These are phyloP conservation scores for Ustilago trichophora DNA, from an alignment of 1,284 basidiomycete species.

Conservation along the genomic window DNA sequence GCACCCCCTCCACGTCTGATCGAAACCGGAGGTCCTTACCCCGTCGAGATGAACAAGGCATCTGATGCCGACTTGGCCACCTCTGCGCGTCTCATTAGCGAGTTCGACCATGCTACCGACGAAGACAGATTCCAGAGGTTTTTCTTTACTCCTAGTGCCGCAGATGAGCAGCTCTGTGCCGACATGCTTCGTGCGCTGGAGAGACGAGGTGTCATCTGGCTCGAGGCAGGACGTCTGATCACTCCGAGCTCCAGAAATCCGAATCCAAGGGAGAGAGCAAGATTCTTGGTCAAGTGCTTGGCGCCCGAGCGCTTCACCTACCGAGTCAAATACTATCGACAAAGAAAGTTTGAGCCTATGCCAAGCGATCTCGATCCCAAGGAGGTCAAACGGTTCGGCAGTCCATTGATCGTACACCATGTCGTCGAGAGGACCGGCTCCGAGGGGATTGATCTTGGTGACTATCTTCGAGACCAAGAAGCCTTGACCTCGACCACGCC, in stretches of 20 bases:
- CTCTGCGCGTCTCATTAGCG: slow-evolving; percentile 17
- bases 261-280: slow-evolving; percentile 12
- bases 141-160: slow-evolving; percentile 9
- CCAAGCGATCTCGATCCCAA: slow-evolving; percentile 21
- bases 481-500: background rate
- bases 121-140: slow-evolving; percentile 26
- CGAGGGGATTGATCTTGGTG: slow-evolving; percentile 26
- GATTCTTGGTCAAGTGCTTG: slow-evolving; percentile 42
- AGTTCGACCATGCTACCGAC: slow-evolving; percentile 22
- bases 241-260: slow-evolving; percentile 36
- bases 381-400: slow-evolving; percentile 30
- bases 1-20: slow-evolving; percentile 32
- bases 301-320: slow-evolving; percentile 33
- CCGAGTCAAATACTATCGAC: slow-evolving; percentile 32
- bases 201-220: slow-evolving; percentile 34
- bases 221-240: slow-evolving; percentile 33
- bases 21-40: slow-evolving; percentile 36
- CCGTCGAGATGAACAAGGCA: slow-evolving; percentile 41
- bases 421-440: slow-evolving; percentile 23
- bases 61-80: slow-evolving; percentile 19
- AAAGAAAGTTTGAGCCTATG: slow-evolving; percentile 36
- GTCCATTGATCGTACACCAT: slow-evolving; percentile 24
- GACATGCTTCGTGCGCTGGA: slow-evolving; percentile 32
- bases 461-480: background rate
- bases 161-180: slow-evolving; percentile 10